Evolutionary conservation across 352 stramenopile species (phyloP).

Genomic region (Globisporangium spinosum): DNA sequence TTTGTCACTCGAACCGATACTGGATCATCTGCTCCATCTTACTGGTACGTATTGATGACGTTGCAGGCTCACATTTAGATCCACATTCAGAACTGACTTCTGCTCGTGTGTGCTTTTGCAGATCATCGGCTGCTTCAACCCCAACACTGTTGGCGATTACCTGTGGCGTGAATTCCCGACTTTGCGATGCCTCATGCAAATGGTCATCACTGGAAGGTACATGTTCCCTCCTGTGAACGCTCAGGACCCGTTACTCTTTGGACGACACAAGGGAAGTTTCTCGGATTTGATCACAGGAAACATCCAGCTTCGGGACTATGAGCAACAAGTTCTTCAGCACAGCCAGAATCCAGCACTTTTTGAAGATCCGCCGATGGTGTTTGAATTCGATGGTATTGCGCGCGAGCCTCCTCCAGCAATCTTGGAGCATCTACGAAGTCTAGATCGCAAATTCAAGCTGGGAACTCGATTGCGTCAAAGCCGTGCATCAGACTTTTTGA

Average conservation of each 20-base stretch:
- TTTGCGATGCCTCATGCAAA: slow-evolving; percentile 79
- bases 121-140: slow-evolving; percentile 68
- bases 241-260: slow-evolving; percentile 57
- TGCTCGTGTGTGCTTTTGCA: slow-evolving; percentile 8
- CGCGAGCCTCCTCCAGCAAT: slow-evolving; percentile 67
- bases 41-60: slow-evolving; percentile 37
- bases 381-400: slow-evolving; percentile 61
- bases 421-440: slow-evolving; percentile 63
- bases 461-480: slow-evolving; percentile 76
- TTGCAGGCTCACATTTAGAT: not conserved
- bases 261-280: slow-evolving; percentile 50
- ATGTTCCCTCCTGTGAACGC: slow-evolving; percentile 58
- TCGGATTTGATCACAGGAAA: slow-evolving; percentile 57
- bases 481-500: slow-evolving; percentile 75
- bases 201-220: slow-evolving; percentile 79
- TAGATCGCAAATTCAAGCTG: slow-evolving; percentile 75
- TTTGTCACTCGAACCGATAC: slow-evolving; percentile 75
- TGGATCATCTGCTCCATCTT: slow-evolving; percentile 85
- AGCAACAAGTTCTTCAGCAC: slow-evolving; percentile 61
- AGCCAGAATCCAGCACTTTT: slow-evolving; percentile 38
- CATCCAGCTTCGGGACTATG: slow-evolving; percentile 61
- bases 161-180: slow-evolving; percentile 76
- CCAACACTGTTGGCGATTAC: slow-evolving; percentile 68
- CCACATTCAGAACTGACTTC: slow-evolving; percentile 3
- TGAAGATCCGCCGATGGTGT: slow-evolving; percentile 70